phyloP scores from a whole-genome alignment of 768 basidiomycete genomes.

The Lactarius hatsudake region DNA sequence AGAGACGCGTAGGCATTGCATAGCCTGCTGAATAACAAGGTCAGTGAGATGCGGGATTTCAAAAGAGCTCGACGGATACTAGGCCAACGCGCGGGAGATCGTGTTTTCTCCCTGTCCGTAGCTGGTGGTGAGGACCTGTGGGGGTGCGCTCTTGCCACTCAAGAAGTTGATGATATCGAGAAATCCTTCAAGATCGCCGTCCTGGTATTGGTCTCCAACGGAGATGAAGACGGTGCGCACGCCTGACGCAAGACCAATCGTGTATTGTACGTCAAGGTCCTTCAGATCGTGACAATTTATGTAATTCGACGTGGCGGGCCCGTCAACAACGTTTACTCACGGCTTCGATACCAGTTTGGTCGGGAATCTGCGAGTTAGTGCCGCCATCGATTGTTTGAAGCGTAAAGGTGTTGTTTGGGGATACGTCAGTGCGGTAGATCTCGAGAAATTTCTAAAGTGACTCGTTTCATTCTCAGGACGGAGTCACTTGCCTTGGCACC shows the following conservation, averaged over 20 bases:
- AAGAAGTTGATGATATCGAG: slow-evolving; percentile 25
- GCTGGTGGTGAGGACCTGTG: slow-evolving; percentile 23
- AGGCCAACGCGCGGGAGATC: slow-evolving; percentile 9
- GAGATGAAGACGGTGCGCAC: slow-evolving; percentile 33
- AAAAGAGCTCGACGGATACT: slow-evolving; percentile 4
- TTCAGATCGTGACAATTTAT: slow-evolving; percentile 1
- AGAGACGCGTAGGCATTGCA: slow-evolving; percentile 27
- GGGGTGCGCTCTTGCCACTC: slow-evolving; percentile 18
- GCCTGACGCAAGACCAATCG: slow-evolving; percentile 26
- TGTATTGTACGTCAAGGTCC: slow-evolving; percentile 31
- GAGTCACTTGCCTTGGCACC: background rate
- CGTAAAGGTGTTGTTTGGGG: slow-evolving; percentile 21
- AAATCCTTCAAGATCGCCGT: slow-evolving; percentile 28
- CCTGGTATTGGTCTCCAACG: slow-evolving; percentile 28
- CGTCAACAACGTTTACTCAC: slow-evolving; percentile 11
- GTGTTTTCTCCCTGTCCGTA: slow-evolving; percentile 22
- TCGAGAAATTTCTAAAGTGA: slow-evolving; percentile 19
- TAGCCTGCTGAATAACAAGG: slow-evolving; percentile 12
- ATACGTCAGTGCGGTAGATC: slow-evolving; percentile 22
- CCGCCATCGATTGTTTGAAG: slow-evolving; percentile 29
- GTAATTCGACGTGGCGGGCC: background rate
- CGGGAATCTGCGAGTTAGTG: slow-evolving; percentile 18
- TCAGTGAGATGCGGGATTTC: background rate
- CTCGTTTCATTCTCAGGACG: background rate
- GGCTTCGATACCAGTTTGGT: slow-evolving; percentile 28